Percentiles rank a stretch among this genome's conserved stretches.
Conservation (phyloP, 2,329 filamentous ascomycete species). For the Lithohypha guttulata region DNA sequence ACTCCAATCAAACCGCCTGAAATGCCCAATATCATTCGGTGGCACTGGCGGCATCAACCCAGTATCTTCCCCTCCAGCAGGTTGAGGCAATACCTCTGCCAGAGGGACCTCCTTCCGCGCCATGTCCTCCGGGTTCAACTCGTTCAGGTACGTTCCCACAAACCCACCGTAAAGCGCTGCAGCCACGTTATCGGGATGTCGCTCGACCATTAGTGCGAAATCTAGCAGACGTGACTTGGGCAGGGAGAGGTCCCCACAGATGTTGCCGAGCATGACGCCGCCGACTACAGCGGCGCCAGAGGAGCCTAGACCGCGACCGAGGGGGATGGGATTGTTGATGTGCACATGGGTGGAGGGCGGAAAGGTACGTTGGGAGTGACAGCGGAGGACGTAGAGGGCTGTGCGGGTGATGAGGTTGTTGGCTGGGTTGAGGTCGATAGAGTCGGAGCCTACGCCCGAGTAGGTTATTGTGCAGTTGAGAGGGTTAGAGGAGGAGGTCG, state of each 20-base stretch:
- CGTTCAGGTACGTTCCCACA: slow-evolving; percentile 91
- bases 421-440: slow-evolving; percentile 74
- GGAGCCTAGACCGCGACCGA: slow-evolving; percentile 86
- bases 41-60: slow-evolving; percentile 77
- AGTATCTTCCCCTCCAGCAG: slow-evolving; percentile 83
- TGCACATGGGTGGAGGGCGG: slow-evolving; percentile 81
- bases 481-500: slow-evolving; percentile 25
- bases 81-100: slow-evolving; percentile 81
- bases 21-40: slow-evolving; percentile 86
- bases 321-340: slow-evolving; percentile 88
- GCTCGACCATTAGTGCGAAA: slow-evolving; percentile 86
- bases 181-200: slow-evolving; percentile 88
- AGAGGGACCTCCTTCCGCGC: slow-evolving; percentile 87
- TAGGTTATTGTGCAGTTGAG: slow-evolving; percentile 81
- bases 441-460: slow-evolving; percentile 62
- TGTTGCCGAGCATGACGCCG: slow-evolving; percentile 84
- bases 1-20: slow-evolving; percentile 90
- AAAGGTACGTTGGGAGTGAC: slow-evolving; percentile 76
- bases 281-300: slow-evolving; percentile 92
- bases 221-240: slow-evolving; percentile 72
- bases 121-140: slow-evolving; percentile 77
- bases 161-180: slow-evolving; percentile 93
- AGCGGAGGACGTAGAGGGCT: slow-evolving; percentile 86
- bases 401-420: slow-evolving; percentile 89
- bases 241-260: slow-evolving; percentile 69